Base-by-base conservation (phyloP, 805 yeast species). In the Debaryomyces tyrocola region DNA sequence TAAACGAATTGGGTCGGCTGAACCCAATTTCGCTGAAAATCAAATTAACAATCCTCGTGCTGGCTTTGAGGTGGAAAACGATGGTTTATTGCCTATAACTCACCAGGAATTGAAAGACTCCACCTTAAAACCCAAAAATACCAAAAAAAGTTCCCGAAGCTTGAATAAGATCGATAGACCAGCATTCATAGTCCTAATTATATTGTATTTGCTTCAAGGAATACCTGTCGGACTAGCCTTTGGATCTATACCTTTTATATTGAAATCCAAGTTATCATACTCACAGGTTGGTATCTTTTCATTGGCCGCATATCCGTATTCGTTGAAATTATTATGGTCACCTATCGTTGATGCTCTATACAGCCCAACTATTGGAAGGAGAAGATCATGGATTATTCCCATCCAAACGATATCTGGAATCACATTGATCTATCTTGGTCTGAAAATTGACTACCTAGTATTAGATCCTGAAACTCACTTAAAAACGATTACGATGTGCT, bases 211-310 rank as follows among this genome's bases (percentile, higher is more conserved):
- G 41, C 75, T 91, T 6, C 99, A 94, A 63, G 99, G 99, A n/a
- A 83, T 94, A 5, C 99, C 99, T 0, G 95, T 91, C 11, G 99
- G 99, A 0, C 69, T 94, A 29, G 96, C 96, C 1, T 90, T 92
- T 70, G 99, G 99, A 2, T 84, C 96, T 1, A 78, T 94, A 9
- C 99, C 99, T 1, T 94, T 91, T 59, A 69, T 94, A 15, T 74
- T 94, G 47, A 94, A 94, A 62, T 79, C 92, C 4, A 83, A 86
- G 47, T 76, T 92, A 12, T 79, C 90, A 10, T 94, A 88, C 61
- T 83, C 96, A 0, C 95, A 91, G 58, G 87, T 94, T 6, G 99
- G 98, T 1, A 61, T 91, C 2, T 94, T 94, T 63, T 82, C 96
- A 2, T 71, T 94, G 52, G 97, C 98, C 0, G 83, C 97, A 3